Evolutionary conservation across 2,329 filamentous ascomycete species (phyloP).

Genomic region (Daldinia sp.): DNA sequence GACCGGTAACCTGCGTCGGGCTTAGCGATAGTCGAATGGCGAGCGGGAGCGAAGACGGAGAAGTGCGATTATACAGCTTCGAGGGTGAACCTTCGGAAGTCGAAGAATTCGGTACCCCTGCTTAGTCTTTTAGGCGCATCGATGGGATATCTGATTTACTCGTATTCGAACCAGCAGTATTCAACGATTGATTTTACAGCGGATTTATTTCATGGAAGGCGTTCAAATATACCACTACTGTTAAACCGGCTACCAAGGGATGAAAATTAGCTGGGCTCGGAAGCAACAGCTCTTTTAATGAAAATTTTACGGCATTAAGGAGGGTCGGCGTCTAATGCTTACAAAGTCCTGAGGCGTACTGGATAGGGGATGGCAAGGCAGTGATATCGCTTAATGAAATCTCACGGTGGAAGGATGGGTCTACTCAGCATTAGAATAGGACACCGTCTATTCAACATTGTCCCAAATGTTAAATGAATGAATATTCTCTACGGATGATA

Average conservation of each 20-base stretch:
- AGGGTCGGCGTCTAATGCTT: constrained; percentile 18
- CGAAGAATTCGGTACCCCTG: constrained; percentile 61
- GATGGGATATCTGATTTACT: neutral
- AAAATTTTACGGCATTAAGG: constrained; percentile 9
- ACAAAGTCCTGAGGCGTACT: constrained; percentile 22
- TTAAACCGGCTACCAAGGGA: constrained; percentile 17
- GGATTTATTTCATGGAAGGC: constrained; percentile 18
- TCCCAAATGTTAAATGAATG: neutral
- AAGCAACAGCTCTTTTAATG: constrained; percentile 2
- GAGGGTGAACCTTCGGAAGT: constrained; percentile 57
- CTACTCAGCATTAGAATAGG: neutral
- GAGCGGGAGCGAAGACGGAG: constrained; percentile 91
- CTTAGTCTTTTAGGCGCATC: constrained; percentile 43
- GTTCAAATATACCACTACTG: constrained; percentile 32
- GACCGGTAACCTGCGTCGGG: constrained; percentile 91
- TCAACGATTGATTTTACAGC: constrained; percentile 16
- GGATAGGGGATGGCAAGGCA: neutral
- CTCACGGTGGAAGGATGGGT: constrained; percentile 1
- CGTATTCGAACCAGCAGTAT: constrained; percentile 12
- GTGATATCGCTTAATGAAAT: neutral
- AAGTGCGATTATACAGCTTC: constrained; percentile 86
- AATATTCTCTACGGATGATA: neutral
- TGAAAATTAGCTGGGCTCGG: constrained; percentile 5
- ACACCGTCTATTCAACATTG: constrained; percentile 25
- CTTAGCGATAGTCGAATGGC: constrained; percentile 89